Evolutionary conservation across 306 rosid species (phyloP).

Genomic region (Fragaria ananassa): DNA sequence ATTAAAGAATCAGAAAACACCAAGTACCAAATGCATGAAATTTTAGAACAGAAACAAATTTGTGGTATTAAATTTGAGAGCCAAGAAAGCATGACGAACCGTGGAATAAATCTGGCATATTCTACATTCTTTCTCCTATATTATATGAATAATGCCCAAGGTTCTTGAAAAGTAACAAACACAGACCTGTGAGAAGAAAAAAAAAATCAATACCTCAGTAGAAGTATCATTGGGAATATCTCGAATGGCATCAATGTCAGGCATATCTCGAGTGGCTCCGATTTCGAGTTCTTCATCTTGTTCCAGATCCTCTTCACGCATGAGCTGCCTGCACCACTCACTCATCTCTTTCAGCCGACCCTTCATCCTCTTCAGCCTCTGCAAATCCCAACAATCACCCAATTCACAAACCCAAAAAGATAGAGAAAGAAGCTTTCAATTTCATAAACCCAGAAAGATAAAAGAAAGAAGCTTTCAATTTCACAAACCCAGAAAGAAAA

Average conservation of each 20-base stretch:
- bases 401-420: background rate
- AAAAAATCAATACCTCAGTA: conserved; percentile 5
- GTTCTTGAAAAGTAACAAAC: background rate
- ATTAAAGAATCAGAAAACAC: background rate
- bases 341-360: conserved; percentile 41
- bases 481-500: background rate
- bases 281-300: conserved; percentile 14
- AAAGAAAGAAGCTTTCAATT: background rate
- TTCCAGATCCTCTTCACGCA: conserved; percentile 25
- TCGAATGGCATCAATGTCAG: background rate
- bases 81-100: background rate
- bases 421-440: background rate
- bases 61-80: background rate
- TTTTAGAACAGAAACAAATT: background rate
- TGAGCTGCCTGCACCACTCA: conserved; percentile 41
- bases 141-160: background rate
- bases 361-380: conserved; percentile 50
- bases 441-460: background rate
- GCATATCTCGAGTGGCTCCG: background rate
- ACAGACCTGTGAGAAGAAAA: too few species aligned
- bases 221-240: conserved; percentile 2
- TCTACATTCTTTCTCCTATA: background rate
- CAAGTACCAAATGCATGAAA: background rate
- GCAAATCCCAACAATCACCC: background rate
- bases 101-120: background rate